Conservation (phyloP, 2,329 filamentous ascomycete genomes). For the Orbilia quercus region DNA sequence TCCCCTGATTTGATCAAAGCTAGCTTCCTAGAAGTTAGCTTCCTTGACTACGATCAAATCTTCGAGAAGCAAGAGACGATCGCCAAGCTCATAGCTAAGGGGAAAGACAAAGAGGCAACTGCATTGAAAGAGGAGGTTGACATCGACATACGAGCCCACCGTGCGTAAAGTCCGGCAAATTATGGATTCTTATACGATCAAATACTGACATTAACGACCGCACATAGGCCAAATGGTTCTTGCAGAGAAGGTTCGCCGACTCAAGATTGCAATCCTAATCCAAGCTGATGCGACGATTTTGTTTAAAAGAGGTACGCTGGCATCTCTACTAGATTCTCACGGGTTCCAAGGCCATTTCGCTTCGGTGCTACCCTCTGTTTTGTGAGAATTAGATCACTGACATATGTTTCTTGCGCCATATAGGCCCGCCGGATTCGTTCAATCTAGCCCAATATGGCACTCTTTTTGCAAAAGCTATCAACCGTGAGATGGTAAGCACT, state of each 20-base stretch:
- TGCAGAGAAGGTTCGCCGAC: conserved; percentile 46
- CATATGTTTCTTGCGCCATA: background rate
- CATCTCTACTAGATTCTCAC: no score
- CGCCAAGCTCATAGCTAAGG: conserved; percentile 8
- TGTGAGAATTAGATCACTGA: no score
- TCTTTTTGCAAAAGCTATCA: conserved; percentile 37
- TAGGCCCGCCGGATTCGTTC: background rate
- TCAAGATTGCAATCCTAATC: conserved; percentile 41
- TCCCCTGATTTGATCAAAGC: background rate
- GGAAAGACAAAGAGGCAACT: conserved; percentile 20
- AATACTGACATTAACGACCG: background rate
- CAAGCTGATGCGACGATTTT: conserved; percentile 37
- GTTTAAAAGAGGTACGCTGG: conserved; percentile 7
- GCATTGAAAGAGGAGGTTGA: conserved; percentile 23
- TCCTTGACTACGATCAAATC: conserved; percentile 13
- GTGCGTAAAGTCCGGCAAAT: conserved; percentile 8
- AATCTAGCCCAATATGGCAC: conserved; percentile 18
- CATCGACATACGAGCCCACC: conserved; percentile 30
- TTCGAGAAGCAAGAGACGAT: conserved; percentile 21
- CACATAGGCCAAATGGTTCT: conserved; percentile 30
- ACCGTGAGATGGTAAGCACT: conserved; percentile 25
- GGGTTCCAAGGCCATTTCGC: no score
- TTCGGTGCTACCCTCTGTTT: no score
- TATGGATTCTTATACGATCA: background rate
- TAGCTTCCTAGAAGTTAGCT: background rate